phyloP scores from a whole-genome alignment of 2,329 filamentous ascomycete genomes.

The Botrytis galanthina region DNA sequence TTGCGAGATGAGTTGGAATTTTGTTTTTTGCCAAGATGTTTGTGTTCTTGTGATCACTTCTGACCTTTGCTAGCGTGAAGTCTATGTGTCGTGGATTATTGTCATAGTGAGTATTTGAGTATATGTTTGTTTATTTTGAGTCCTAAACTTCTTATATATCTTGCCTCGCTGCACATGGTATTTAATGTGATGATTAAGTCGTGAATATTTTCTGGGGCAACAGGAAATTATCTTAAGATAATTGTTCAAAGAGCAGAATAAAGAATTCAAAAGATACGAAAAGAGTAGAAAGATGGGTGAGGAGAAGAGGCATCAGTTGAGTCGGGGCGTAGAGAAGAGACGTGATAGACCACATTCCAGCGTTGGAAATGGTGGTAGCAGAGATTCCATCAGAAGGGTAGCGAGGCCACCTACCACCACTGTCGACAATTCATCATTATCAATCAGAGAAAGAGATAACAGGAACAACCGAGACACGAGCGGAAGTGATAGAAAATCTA shows the following conservation, averaged over 20 bases:
- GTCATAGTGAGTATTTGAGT: background rate
- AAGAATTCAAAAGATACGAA: fast-evolving
- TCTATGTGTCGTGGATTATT: background rate
- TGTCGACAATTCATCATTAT: background rate
- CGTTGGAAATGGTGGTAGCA: background rate
- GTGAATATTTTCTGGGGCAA: background rate
- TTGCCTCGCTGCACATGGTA: fast-evolving
- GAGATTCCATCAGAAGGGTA: background rate
- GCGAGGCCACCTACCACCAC: background rate
- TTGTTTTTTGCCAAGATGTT: background rate
- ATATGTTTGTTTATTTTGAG: background rate
- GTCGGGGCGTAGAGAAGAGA: background rate
- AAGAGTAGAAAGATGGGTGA: background rate
- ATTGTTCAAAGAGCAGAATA: background rate
- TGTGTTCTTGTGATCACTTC: background rate
- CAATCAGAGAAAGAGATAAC: background rate
- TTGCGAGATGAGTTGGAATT: background rate
- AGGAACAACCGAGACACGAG: background rate
- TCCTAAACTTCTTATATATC: background rate
- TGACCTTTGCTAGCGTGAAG: background rate
- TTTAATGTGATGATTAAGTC: background rate
- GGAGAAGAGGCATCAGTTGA: background rate
- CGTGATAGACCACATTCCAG: too few species aligned
- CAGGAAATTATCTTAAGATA: background rate
- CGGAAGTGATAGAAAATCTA: background rate